Percentiles rank a stretch among this genome's conserved stretches.
These are phyloP conservation scores for Conticribra guillardii DNA, from an alignment of 108 stramenopile genomes.

Conservation along the genomic window DNA sequence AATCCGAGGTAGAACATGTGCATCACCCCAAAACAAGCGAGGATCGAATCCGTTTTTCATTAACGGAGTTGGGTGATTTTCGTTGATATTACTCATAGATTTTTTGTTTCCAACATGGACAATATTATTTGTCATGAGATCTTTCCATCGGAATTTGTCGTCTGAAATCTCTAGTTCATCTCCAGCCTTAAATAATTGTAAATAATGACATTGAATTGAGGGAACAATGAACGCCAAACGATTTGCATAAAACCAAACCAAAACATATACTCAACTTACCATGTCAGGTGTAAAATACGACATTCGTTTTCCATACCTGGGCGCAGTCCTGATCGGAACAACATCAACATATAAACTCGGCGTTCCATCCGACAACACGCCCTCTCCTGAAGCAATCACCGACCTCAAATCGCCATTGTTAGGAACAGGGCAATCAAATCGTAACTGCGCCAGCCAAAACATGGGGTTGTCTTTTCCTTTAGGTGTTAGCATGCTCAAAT, in stretches of 20 bases:
- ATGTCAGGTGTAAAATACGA: constrained; percentile 50
- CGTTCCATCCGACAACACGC: constrained; percentile 38
- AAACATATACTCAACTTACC: neutral
- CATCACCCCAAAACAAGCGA: constrained; percentile 50
- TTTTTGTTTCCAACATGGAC: constrained; percentile 8
- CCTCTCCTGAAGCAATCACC: constrained; percentile 36
- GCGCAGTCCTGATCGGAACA: constrained; percentile 74
- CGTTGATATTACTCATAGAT: constrained; percentile 8
- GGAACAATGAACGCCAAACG: no score
- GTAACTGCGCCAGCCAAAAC: constrained; percentile 58
- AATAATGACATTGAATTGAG: neutral
- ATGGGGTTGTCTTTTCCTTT: constrained; percentile 63
- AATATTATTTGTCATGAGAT: constrained; percentile 35
- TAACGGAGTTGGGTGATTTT: constrained; percentile 26
- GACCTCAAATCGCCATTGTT: constrained; percentile 42
- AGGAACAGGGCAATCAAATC: constrained; percentile 79
- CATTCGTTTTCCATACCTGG: constrained; percentile 52
- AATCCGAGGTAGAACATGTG: constrained; percentile 57
- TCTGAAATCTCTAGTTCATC: constrained; percentile 19
- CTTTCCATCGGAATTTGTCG: constrained; percentile 24
- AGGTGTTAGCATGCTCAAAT: constrained; percentile 49
- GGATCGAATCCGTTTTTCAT: constrained; percentile 58
- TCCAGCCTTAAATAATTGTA: constrained; percentile 12
- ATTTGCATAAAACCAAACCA: neutral
- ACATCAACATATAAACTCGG: constrained; percentile 66